These are phyloP conservation scores for Nepenthes mirabilis DNA, from an alignment of 148 eudicot species.

Conservation along the genomic window DNA sequence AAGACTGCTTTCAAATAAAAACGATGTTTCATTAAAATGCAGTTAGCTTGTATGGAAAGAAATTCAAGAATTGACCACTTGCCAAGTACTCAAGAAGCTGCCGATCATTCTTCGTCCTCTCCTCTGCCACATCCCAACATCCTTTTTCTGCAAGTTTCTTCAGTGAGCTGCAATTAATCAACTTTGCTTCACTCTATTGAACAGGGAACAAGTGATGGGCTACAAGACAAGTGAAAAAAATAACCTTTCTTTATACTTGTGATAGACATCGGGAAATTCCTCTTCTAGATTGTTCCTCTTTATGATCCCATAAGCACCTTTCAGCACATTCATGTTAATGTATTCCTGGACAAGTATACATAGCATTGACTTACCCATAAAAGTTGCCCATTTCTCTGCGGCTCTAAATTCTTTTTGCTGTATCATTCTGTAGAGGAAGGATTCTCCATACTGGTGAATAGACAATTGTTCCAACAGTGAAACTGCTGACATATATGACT, in stretches of 20 bases:
- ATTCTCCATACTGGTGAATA: constrained; percentile 46
- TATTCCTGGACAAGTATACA: constrained; percentile 61
- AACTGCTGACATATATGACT: constrained; percentile 71
- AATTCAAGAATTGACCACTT: constrained; percentile 10
- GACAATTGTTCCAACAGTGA: constrained; percentile 63
- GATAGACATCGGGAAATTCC: constrained; percentile 77
- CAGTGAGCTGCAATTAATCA: constrained; percentile 43
- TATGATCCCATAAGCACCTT: constrained; percentile 58
- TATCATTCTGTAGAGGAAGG: constrained; percentile 51
- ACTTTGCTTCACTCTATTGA: neutral
- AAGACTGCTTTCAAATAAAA: too few relatives aligned
- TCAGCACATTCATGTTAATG: constrained; percentile 40
- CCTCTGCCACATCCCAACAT: constrained; percentile 91
- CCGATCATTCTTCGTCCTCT: constrained; percentile 44
- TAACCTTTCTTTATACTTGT: constrained; percentile 83
- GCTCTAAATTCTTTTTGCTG: constrained; percentile 57
- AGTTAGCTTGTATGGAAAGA: too few relatives aligned
- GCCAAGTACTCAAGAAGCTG: constrained; percentile 83
- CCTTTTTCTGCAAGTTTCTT: constrained; percentile 96
- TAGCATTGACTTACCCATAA: constrained; percentile 67
- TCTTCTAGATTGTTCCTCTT: constrained; percentile 63
- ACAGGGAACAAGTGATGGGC: neutral
- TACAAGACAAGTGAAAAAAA: constrained; percentile 1
- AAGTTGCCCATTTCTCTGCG: constrained; percentile 97
- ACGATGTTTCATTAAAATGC: too few relatives aligned